phyloP scores from a whole-genome alignment of 805 yeast species.

The Wickerhamiella occidentalis region DNA sequence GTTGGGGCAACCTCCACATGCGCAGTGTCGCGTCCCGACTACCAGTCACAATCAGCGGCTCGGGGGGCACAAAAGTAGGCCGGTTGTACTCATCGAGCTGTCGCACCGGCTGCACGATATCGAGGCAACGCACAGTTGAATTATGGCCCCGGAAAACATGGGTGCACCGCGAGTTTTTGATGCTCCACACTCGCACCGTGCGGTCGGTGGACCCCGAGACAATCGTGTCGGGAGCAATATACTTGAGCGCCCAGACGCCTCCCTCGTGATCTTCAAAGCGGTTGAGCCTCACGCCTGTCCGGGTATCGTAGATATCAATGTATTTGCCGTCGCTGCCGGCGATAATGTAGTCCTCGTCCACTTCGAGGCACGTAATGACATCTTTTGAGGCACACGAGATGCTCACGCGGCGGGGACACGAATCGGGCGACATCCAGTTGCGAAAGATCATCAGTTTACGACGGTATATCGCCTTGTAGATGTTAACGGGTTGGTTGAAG shows the following conservation, averaged over 20 bases:
- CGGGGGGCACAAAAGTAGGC: slow-evolving; percentile 44
- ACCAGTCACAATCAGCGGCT: slow-evolving; percentile 72
- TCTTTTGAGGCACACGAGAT: slow-evolving; percentile 28
- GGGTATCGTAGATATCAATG: slow-evolving; percentile 69
- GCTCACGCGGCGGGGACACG: slow-evolving; percentile 63
- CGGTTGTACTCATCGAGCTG: slow-evolving; percentile 43
- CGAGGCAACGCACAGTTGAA: slow-evolving; percentile 85
- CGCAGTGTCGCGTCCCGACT: slow-evolving; percentile 77
- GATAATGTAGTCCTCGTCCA: slow-evolving; percentile 78
- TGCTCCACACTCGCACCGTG: slow-evolving; percentile 88
- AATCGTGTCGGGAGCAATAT: slow-evolving; percentile 53
- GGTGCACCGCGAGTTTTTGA: slow-evolving; percentile 71
- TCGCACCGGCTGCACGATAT: slow-evolving; percentile 56
- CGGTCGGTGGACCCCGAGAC: slow-evolving; percentile 94
- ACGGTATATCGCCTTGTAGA: slow-evolving; percentile 47
- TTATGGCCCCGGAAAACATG: slow-evolving; percentile 87
- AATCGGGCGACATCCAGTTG: slow-evolving; percentile 70
- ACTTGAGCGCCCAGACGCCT: slow-evolving; percentile 97
- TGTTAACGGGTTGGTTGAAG: slow-evolving; percentile 25
- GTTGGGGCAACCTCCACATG: slow-evolving; percentile 65
- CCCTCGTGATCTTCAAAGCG: slow-evolving; percentile 84
- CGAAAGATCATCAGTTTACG: slow-evolving; percentile 44
- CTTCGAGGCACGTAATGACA: slow-evolving; percentile 91
- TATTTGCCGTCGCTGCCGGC: slow-evolving; percentile 85
- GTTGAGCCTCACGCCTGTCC: slow-evolving; percentile 50